phyloP scores from a whole-genome alignment of 139 green algal species.

The Volvox reticuliferus region DNA sequence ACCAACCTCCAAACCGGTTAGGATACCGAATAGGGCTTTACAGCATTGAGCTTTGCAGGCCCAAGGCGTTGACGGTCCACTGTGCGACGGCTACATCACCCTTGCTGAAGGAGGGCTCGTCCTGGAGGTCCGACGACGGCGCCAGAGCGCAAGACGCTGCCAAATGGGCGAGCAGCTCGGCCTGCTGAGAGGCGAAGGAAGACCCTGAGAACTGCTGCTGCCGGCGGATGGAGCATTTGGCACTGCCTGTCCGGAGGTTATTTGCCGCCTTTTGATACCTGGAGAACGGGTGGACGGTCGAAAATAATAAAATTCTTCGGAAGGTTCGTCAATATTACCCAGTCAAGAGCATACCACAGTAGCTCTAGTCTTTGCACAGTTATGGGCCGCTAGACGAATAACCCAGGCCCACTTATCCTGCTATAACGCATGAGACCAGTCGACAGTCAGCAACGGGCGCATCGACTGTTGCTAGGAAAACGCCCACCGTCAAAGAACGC shows the following conservation, averaged over 20 bases:
- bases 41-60: constrained; percentile 43
- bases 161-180: background rate
- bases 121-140: background rate
- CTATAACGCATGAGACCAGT: no score
- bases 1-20: no score
- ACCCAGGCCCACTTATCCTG: no score
- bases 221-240: constrained; percentile 24
- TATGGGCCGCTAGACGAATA: no score
- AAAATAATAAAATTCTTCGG: no score
- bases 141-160: background rate
- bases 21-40: constrained; percentile 5
- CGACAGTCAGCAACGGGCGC: no score
- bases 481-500: no score
- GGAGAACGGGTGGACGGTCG: no score
- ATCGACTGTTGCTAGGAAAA: no score
- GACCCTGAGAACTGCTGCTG: background rate
- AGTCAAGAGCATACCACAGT: no score
- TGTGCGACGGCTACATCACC: background rate
- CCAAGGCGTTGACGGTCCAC: constrained; percentile 17
- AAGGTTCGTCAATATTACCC: no score
- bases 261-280: constrained; percentile 9
- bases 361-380: no score
- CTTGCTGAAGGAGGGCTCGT: background rate
- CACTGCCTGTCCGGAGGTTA: background rate
- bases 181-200: background rate